A percentile compares a stretch with the other conserved stretches of the same genome.
Evolutionary conservation across 768 basidiomycete genomes (phyloP).

Genomic region (Sarcodon sp.): DNA sequence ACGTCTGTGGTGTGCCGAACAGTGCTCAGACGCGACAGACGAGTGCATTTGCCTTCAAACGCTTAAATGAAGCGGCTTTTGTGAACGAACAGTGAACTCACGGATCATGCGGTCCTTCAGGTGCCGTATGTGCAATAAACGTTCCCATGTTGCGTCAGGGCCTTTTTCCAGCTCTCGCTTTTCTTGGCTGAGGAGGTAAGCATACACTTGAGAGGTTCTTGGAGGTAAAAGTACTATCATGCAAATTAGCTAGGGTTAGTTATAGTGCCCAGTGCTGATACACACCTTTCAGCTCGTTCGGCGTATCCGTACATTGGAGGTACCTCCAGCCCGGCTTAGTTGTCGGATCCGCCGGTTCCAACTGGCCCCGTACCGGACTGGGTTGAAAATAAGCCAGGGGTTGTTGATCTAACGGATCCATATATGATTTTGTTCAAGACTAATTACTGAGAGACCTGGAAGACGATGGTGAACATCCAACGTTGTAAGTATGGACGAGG

Average conservation of each 20-base stretch:
- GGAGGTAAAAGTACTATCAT: conserved; percentile 53
- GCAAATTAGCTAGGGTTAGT: conserved; percentile 2
- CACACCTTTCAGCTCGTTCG: conserved; percentile 57
- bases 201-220: conserved; percentile 50
- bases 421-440: too few relatives aligned
- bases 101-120: conserved; percentile 76
- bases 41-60: conserved; percentile 39
- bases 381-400: conserved; percentile 29
- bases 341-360: conserved; percentile 47
- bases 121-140: conserved; percentile 61
- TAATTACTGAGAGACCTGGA: too few relatives aligned
- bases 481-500: too few relatives aligned
- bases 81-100: neutral
- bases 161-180: conserved; percentile 46
- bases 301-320: conserved; percentile 66
- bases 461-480: too few relatives aligned
- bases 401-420: too few relatives aligned
- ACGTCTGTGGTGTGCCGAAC: conserved; percentile 24
- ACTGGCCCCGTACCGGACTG: conserved; percentile 62
- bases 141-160: conserved; percentile 46
- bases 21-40: conserved; percentile 35
- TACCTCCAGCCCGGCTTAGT: conserved; percentile 53
- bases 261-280: neutral
- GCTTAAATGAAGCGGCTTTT: neutral
- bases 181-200: conserved; percentile 53